Base-by-base conservation (phyloP, 2,329 filamentous ascomycete species). In the Madurella fahalii region DNA sequence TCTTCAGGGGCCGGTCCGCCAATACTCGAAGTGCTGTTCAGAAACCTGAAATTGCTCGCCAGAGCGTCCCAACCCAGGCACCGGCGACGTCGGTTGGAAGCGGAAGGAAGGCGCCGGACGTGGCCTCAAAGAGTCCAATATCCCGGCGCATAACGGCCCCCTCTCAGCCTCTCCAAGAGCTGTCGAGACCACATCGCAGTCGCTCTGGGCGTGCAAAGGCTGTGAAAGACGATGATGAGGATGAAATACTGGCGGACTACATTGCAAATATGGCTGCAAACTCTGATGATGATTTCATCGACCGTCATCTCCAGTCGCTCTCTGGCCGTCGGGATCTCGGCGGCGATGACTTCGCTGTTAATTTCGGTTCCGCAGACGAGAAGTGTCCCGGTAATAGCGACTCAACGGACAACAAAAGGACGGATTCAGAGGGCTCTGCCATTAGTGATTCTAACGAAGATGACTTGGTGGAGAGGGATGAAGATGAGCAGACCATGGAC, bases 241-340 rank as follows among this genome's bases (percentile, higher is more conserved):
- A 84, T 40, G 79, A 76, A 1, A 74, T 84, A 41, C 71, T 85
- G 61, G 79, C 81, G 1, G 88, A 92, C 64, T 91, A 91, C 62
- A 85, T 90, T 64, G 78, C 81, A 42, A 89, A 90, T 58, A 76
- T 89, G 63, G 71, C 70, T 16, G 75, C 75, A 1, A 75, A 77
- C 46, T 74, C 73, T 2, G 46, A 66, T 9, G 59, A 65, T 4
- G 64, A 67, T 12, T 56, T 63, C 2, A 42, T 59, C 15, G 50
- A 50, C 9, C 39, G 43, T 34, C 56, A 58, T 2, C 58, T 65
- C 4, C 61, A 65, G 30, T 48, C 64, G 5, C 67, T 71, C 49
- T 65, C 64, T 50, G 64, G 61, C 11, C 60, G 63, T 9, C 70
- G 73, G 52, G 74, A 78, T 42, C 64, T 79, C 2, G 77, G 77